Conservation (phyloP, 2,329 filamentous ascomycete genomes). For the Sporothrix phasma region DNA sequence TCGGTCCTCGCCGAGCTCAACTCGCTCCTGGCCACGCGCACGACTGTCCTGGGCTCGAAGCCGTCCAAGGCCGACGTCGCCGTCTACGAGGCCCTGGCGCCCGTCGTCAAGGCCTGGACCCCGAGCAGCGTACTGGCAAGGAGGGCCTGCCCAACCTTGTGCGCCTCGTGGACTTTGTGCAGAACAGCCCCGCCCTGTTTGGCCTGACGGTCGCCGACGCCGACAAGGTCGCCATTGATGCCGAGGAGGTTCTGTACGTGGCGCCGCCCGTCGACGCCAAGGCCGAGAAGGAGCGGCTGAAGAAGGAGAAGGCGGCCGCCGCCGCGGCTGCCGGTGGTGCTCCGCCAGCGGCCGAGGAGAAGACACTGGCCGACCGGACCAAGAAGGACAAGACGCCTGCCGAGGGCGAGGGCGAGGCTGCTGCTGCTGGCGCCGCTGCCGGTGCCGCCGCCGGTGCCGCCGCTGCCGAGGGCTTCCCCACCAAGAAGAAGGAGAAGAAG, state of each 20-base stretch:
- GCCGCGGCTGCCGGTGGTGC: constrained; percentile 43
- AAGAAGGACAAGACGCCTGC: constrained; percentile 43
- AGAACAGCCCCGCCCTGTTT: constrained; percentile 70
- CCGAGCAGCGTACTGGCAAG: constrained; percentile 82
- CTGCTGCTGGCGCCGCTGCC: constrained; percentile 23
- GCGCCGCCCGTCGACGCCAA: constrained; percentile 85
- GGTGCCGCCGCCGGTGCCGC: constrained; percentile 21
- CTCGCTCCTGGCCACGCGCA: constrained; percentile 75
- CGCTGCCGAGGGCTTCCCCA: constrained; percentile 23
- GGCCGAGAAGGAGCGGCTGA: constrained; percentile 91
- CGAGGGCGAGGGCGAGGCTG: constrained; percentile 21
- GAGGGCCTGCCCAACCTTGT: constrained; percentile 85
- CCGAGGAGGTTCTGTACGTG: constrained; percentile 71
- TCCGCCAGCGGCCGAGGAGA: constrained; percentile 33
- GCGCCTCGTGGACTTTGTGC: constrained; percentile 85
- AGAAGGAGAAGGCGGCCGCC: constrained; percentile 86
- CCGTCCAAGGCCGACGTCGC: constrained; percentile 80
- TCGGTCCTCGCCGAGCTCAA: constrained; percentile 68
- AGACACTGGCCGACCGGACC: constrained; percentile 48
- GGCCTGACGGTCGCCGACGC: constrained; percentile 57
- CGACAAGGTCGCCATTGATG: constrained; percentile 71
- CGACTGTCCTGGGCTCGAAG: constrained; percentile 81
- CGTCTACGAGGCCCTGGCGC: constrained; percentile 68
- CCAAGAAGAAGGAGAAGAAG: constrained; percentile 56
- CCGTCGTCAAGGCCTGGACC: constrained; percentile 69